Conservation (phyloP, 805 yeast species). For the Candida arabinofermentans region DNA sequence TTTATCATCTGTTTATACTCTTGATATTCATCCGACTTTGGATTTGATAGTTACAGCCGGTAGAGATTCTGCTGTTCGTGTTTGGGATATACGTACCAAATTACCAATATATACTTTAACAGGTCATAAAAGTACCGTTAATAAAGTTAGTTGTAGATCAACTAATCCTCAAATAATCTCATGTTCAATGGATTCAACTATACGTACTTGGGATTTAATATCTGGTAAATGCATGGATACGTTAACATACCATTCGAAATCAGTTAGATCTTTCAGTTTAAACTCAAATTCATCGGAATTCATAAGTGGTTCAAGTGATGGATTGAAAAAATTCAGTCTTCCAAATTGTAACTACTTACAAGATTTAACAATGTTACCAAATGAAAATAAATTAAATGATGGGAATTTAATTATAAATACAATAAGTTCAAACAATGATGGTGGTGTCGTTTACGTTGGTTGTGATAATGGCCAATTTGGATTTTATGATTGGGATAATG, state of each 20-base stretch:
- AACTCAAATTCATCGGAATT: conserved; percentile 72
- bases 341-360: conserved; percentile 68
- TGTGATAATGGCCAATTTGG: conserved; percentile 77
- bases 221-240: conserved; percentile 68
- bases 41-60: conserved; percentile 86
- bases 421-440: conserved; percentile 49
- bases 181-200: conserved; percentile 79
- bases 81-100: conserved; percentile 91
- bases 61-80: conserved; percentile 77
- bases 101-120: conserved; percentile 68
- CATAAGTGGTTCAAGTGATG: conserved; percentile 77
- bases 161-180: conserved; percentile 85
- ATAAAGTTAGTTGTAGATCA: conserved; percentile 60
- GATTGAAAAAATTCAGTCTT: conserved; percentile 76
- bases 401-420: conserved; percentile 60
- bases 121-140: conserved; percentile 79
- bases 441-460: conserved; percentile 71
- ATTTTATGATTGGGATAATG: conserved; percentile 74
- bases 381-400: conserved; percentile 32
- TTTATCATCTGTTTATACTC: conserved; percentile 79
- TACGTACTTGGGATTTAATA: conserved; percentile 85
- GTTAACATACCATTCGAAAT: conserved; percentile 79
- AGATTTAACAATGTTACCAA: conserved; percentile 44
- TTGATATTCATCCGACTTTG: conserved; percentile 82
- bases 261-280: conserved; percentile 67